These are phyloP conservation scores for Penicillium argentinense DNA, from an alignment of 495 filamentous ascomycete species.

Conservation along the genomic window DNA sequence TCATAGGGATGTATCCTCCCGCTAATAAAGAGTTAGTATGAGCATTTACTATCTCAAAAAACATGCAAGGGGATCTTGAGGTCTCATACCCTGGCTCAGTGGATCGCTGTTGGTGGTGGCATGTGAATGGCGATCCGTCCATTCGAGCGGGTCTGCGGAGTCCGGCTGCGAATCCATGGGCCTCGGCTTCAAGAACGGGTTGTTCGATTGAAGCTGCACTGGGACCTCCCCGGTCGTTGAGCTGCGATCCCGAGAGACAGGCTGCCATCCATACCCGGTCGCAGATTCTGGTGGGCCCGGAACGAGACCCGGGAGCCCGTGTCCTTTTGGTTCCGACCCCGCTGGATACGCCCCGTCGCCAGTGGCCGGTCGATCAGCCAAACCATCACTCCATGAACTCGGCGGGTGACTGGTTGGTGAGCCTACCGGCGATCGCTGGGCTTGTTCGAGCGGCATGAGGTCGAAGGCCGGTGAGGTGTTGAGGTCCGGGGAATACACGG, in stretches of 20 bases:
- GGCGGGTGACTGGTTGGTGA: conserved; percentile 29
- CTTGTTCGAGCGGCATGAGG: conserved; percentile 45
- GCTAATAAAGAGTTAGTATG: conserved; percentile 26
- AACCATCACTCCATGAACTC: conserved; percentile 37
- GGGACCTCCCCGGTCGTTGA: conserved; percentile 28
- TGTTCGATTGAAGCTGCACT: conserved; percentile 43
- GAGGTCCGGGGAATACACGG: conserved; percentile 44
- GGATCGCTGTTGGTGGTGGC: conserved; percentile 24
- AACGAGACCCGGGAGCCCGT: conserved; percentile 27
- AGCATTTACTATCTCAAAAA: not conserved
- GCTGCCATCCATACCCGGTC: conserved; percentile 24
- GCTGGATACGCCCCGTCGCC: conserved; percentile 5
- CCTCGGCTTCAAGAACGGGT: conserved; percentile 42
- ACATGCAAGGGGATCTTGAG: too few relatives aligned
- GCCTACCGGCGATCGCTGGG: conserved; percentile 42
- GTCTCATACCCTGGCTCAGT: conserved; percentile 36
- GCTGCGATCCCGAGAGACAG: conserved; percentile 5
- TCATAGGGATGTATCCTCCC: conserved; percentile 49
- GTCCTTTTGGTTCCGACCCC: conserved; percentile 9
- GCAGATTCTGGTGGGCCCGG: conserved; percentile 26
- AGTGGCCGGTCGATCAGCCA: conserved; percentile 25
- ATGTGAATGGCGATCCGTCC: conserved; percentile 25
- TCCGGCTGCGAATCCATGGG: conserved; percentile 18
- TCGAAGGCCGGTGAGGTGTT: conserved; percentile 46
- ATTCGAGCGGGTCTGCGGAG: conserved; percentile 23